Evolutionary conservation across 495 filamentous ascomycete genomes (phyloP).

Genomic region (Lichina pygmaea): DNA sequence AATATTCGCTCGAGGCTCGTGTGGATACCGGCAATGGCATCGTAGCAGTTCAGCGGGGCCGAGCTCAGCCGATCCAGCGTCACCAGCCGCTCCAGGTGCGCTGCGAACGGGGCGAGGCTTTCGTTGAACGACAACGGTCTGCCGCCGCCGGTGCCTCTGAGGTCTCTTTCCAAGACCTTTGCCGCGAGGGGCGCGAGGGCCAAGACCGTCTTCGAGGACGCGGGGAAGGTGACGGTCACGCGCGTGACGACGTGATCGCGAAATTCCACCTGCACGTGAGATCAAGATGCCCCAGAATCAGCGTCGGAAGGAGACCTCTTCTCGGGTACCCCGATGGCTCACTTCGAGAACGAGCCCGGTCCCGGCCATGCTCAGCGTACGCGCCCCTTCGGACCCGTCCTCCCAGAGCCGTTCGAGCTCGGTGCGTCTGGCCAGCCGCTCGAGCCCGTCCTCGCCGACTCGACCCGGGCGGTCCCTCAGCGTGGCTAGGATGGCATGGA

Average conservation of each 20-base stretch:
- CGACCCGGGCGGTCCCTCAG: constrained; percentile 13
- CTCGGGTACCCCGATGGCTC: constrained; percentile 14
- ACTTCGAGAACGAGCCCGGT: constrained; percentile 28
- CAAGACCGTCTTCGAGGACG: constrained; percentile 6
- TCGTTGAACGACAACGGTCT: constrained; percentile 14
- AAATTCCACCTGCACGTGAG: constrained; percentile 9
- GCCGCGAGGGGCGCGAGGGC: constrained; percentile 8
- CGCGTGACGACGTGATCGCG: constrained; percentile 7
- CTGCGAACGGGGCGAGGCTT: constrained; percentile 40
- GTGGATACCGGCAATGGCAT: constrained; percentile 62
- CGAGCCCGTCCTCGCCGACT: constrained; percentile 61
- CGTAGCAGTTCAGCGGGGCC: constrained; percentile 56
- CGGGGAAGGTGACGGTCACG: constrained; percentile 9
- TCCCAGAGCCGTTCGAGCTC: constrained; percentile 55
- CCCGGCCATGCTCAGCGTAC: constrained; percentile 46
- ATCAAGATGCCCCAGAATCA: neutral
- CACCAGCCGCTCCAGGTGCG: constrained; percentile 56
- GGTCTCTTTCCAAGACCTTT: constrained; percentile 23
- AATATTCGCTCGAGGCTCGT: constrained; percentile 34
- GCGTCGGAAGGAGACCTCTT: neutral
- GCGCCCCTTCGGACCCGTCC: constrained; percentile 13
- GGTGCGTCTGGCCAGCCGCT: constrained; percentile 41
- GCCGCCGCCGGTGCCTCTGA: constrained; percentile 14
- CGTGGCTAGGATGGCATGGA: constrained; percentile 24
- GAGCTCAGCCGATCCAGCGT: constrained; percentile 54